Conservation (phyloP, 768 basidiomycete species). For the Cyclocybe aegerita region DNA sequence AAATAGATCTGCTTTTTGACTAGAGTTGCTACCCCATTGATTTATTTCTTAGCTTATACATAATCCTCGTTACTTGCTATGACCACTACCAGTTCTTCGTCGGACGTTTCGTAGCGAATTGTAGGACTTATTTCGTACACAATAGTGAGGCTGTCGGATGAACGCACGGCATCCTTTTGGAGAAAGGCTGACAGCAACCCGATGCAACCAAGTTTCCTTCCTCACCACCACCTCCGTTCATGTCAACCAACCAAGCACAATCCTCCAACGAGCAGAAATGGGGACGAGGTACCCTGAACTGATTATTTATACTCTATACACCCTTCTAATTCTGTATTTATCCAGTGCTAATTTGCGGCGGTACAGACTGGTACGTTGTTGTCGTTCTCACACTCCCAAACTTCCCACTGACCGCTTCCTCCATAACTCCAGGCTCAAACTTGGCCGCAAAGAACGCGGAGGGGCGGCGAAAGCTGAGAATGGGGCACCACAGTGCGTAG, state of each 20-base stretch:
- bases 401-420: slow-evolving; percentile 13
- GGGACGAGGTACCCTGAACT: slow-evolving; percentile 36
- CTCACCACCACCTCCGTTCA: slow-evolving; percentile 14
- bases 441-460: slow-evolving; percentile 73
- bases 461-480: slow-evolving; percentile 44
- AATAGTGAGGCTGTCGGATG: slow-evolving; percentile 9
- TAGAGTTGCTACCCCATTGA: too few relatives aligned
- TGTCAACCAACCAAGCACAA: slow-evolving; percentile 23
- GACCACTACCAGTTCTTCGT: not conserved
- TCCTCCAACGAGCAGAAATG: slow-evolving; percentile 35
- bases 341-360: slow-evolving; percentile 81
- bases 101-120: not conserved
- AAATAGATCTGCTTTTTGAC: too few relatives aligned
- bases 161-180: slow-evolving; percentile 21
- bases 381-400: slow-evolving; percentile 27
- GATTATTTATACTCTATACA: slow-evolving; percentile 10
- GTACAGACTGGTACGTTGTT: slow-evolving; percentile 77
- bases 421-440: slow-evolving; percentile 55
- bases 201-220: slow-evolving; percentile 11
- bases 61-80: too few relatives aligned
- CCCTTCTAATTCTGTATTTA: slow-evolving; percentile 18
- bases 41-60: too few relatives aligned
- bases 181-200: slow-evolving; percentile 15
- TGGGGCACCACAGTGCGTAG: slow-evolving; percentile 36
- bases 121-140: not conserved